Conservation (phyloP, 306 rosid genomes). For the Pachyrhizus erosus region DNA sequence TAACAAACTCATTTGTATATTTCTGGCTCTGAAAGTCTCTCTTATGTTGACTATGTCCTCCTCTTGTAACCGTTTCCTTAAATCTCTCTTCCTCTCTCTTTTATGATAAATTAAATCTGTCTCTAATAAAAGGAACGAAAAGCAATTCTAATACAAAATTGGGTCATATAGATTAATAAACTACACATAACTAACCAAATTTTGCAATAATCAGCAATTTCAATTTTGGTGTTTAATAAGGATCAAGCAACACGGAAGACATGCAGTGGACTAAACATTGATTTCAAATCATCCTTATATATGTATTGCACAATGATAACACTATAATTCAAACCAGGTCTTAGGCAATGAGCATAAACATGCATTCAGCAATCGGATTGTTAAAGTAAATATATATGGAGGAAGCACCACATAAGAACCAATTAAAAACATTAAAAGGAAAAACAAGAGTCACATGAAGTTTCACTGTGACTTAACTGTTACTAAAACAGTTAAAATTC, state of each 20-base stretch:
- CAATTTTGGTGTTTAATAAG: background rate
- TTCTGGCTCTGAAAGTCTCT: conserved; percentile 33
- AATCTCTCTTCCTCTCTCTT: background rate
- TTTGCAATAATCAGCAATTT: background rate
- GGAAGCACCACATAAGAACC: background rate
- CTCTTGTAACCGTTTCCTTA: conserved; percentile 40
- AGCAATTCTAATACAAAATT: background rate
- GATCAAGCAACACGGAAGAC: too few relatives aligned
- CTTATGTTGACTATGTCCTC: conserved; percentile 31
- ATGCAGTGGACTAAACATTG: background rate
- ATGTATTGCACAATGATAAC: background rate
- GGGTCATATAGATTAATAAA: background rate
- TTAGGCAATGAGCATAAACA: background rate
- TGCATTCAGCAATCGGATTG: background rate
- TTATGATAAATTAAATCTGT: background rate
- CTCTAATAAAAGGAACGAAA: background rate
- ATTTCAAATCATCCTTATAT: background rate
- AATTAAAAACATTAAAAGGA: background rate
- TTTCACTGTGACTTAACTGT: background rate
- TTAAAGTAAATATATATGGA: background rate
- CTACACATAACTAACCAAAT: background rate
- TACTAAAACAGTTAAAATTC: background rate
- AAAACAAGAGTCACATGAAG: background rate
- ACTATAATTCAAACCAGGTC: background rate
- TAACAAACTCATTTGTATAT: background rate